phyloP scores from a whole-genome alignment of 345 rosid genomes.

The Trapa incisa region DNA sequence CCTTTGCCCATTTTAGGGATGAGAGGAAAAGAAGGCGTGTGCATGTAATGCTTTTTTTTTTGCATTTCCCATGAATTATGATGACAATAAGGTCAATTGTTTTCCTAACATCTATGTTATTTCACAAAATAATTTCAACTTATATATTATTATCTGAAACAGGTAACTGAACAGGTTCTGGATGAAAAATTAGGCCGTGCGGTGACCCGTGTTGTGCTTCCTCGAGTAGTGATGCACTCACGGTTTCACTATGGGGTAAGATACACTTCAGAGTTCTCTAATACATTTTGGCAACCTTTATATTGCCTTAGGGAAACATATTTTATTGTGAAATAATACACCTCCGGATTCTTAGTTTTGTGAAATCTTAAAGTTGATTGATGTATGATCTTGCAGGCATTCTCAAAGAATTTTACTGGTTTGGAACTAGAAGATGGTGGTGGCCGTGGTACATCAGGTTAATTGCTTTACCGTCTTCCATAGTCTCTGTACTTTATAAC shows the following conservation, averaged over 20 bases:
- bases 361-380: conserved; percentile 5
- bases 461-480: conserved; percentile 3
- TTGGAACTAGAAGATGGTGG: conserved; percentile 99
- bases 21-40: conserved; percentile 92
- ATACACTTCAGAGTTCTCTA: not conserved
- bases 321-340: not conserved
- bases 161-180: conserved; percentile 84
- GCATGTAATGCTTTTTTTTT: conserved; percentile 33
- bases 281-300: not conserved
- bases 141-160: conserved; percentile 2
- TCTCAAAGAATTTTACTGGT: conserved; percentile 86
- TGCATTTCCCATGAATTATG: not conserved
- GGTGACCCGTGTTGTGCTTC: conserved; percentile 95
- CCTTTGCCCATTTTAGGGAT: conserved; percentile 96
- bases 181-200: conserved; percentile 88
- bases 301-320: not conserved
- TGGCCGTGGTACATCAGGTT: conserved; percentile 98
- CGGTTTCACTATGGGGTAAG: conserved; percentile 93
- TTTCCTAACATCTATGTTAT: too few relatives aligned
- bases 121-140: not conserved
- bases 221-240: conserved; percentile 90
- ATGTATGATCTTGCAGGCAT: conserved; percentile 44
- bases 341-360: not conserved
- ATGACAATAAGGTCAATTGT: not conserved
- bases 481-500: not conserved